Conservation (phyloP, 495 filamentous ascomycete species). For the Aspergillus ostianus region DNA sequence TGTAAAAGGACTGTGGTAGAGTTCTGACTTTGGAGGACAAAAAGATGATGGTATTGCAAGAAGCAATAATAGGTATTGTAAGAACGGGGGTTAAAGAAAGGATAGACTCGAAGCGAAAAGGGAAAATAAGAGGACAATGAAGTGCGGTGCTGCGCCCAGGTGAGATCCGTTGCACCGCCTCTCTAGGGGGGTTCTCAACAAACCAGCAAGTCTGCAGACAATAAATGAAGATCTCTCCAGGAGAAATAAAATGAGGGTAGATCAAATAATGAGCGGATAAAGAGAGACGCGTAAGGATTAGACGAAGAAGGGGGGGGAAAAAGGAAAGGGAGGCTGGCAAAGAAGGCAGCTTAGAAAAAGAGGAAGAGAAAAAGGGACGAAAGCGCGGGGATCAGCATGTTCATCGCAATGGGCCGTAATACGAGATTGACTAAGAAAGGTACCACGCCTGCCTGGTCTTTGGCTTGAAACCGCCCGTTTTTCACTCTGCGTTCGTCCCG, state of each 20-base stretch:
- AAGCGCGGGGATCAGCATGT: slow-evolving; percentile 1
- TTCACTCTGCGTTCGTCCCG: not conserved
- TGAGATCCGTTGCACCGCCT: not conserved
- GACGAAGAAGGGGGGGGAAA: slow-evolving; percentile 2
- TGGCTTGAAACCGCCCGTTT: not conserved
- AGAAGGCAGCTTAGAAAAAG: slow-evolving; percentile 1
- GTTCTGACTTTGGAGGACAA: not conserved
- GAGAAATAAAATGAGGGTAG: not conserved
- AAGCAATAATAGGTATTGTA: not conserved
- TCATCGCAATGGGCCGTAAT: slow-evolving; percentile 4
- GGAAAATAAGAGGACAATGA: not conserved
- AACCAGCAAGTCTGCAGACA: not conserved
- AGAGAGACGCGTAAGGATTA: slow-evolving; percentile 7
- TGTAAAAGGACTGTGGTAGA: not conserved
- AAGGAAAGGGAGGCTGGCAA: not conserved
- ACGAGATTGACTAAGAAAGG: not conserved
- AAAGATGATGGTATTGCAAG: not conserved
- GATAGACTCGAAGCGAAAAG: not conserved
- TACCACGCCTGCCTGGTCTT: not conserved
- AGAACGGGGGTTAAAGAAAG: not conserved
- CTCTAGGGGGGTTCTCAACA: not conserved
- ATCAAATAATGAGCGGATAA: not conserved
- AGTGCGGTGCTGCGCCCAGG: not conserved
- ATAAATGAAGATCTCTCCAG: not conserved
- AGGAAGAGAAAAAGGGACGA: slow-evolving; percentile 12